Percentiles rank a stretch among this genome's conserved stretches.
These are phyloP conservation scores for Exophiala calicioides DNA, from an alignment of 2,329 filamentous ascomycete genomes.

Conservation along the genomic window DNA sequence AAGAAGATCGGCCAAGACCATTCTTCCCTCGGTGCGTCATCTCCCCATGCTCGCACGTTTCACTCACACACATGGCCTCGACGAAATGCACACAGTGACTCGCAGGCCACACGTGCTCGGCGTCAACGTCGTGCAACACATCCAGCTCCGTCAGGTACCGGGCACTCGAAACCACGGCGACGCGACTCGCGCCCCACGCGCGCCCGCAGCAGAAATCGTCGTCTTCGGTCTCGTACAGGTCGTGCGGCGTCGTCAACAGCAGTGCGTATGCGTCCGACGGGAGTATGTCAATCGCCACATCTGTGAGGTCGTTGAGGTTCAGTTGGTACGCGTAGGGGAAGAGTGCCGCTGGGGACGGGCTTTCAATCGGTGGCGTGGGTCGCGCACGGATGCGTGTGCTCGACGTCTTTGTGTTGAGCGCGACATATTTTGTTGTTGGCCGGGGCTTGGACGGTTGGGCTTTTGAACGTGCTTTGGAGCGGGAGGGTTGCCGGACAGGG, in stretches of 20 bases:
- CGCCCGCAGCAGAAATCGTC: conserved; percentile 68
- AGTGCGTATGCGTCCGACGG: conserved; percentile 62
- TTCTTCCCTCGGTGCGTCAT: no score
- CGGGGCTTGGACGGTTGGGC: conserved; percentile 1
- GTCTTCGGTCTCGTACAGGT: conserved; percentile 65
- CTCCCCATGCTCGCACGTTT: no score
- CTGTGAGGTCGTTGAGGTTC: conserved; percentile 63
- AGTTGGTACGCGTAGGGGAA: conserved; percentile 47
- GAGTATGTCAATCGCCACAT: conserved; percentile 56
- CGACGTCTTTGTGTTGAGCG: conserved; percentile 43
- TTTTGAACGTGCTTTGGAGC: no score
- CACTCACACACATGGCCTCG: conserved; percentile 40
- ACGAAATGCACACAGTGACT: conserved; percentile 61
- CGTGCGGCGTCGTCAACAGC: conserved; percentile 60
- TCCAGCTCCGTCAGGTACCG: conserved; percentile 60
- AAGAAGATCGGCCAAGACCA: no score
- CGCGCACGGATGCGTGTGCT: conserved; percentile 56
- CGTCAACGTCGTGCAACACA: conserved; percentile 40
- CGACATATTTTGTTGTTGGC: conserved; percentile 43
- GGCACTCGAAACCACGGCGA: conserved; percentile 63
- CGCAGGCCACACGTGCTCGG: conserved; percentile 63
- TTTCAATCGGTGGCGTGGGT: conserved; percentile 43
- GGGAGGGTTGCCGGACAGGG: no score
- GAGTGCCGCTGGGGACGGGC: neutral
- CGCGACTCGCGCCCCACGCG: conserved; percentile 64